These are phyloP conservation scores for Przewalskia tangutica DNA, from an alignment of 257 asterid genomes.

Conservation along the genomic window DNA sequence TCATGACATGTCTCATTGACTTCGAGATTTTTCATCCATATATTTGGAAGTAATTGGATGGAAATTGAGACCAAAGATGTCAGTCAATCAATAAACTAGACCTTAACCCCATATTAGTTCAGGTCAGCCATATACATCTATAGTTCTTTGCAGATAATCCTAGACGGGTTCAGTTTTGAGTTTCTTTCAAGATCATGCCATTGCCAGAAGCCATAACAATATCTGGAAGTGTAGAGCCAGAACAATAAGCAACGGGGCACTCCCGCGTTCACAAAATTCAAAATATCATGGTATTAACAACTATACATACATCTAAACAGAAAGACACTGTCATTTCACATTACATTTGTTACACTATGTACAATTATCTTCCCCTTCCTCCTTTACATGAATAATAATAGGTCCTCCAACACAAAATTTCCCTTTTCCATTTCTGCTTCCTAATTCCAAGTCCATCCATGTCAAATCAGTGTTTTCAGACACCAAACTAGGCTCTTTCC, in stretches of 20 bases:
- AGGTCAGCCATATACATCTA: not conserved
- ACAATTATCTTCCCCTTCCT: not conserved
- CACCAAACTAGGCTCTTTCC: not conserved
- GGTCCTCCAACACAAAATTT: not conserved
- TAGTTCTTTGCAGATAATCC: not conserved
- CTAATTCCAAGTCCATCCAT: constrained; percentile 8
- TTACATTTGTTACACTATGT: not conserved
- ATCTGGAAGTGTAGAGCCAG: not conserved
- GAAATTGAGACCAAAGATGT: too few relatives aligned
- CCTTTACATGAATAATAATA: not conserved
- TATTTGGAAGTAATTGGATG: too few relatives aligned
- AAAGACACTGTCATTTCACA: too few relatives aligned
- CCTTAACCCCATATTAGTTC: too few relatives aligned
- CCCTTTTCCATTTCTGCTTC: not conserved
- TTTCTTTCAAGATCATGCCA: not conserved
- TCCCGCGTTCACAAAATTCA: too few relatives aligned
- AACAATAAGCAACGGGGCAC: not conserved
- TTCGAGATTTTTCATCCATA: too few relatives aligned
- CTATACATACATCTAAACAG: too few relatives aligned
- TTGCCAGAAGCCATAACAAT: not conserved
- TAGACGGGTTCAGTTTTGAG: not conserved
- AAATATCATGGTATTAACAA: too few relatives aligned
- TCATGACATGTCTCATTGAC: too few relatives aligned
- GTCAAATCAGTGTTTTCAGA: not conserved
- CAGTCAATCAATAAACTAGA: too few relatives aligned